These are phyloP conservation scores for Akanthomyces lecanii DNA, from an alignment of 2,329 filamentous ascomycete genomes.

Conservation along the genomic window DNA sequence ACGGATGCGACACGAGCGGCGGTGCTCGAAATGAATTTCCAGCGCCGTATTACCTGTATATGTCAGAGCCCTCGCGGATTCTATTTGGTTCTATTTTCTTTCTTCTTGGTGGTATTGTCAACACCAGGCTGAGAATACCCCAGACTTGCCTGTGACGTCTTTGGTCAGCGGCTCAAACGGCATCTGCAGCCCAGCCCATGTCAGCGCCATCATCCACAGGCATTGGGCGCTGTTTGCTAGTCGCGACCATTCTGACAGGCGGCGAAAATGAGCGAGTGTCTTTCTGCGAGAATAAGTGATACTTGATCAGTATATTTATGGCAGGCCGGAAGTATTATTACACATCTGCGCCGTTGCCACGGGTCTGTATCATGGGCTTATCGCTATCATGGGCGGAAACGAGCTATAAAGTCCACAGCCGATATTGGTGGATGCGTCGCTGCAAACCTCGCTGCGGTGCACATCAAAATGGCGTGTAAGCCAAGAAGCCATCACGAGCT, in stretches of 20 bases:
- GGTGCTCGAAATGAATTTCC: background rate
- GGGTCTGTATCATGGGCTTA: background rate
- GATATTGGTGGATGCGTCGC: background rate
- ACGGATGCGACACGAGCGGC: slow-evolving; percentile 15
- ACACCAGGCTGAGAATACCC: slow-evolving; percentile 3
- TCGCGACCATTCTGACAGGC: background rate
- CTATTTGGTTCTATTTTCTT: background rate
- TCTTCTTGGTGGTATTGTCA: background rate
- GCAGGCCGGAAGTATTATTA: background rate
- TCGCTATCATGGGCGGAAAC: background rate
- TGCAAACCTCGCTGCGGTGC: background rate
- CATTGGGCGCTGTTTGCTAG: background rate
- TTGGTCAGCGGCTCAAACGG: slow-evolving; percentile 4
- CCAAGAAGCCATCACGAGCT: background rate
- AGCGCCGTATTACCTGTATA: background rate
- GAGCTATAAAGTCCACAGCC: slow-evolving; percentile 1
- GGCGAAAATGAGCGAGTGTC: background rate
- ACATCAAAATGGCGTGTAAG: slow-evolving; percentile 9
- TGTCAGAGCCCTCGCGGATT: background rate
- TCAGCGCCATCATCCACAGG: background rate
- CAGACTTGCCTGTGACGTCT: background rate
- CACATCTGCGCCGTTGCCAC: background rate
- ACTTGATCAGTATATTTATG: background rate
- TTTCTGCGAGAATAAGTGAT: background rate
- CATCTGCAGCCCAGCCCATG: background rate